Evolutionary conservation across 371 early-diverging fungal genomes (phyloP).

Genomic region (Mucor plumbeus): DNA sequence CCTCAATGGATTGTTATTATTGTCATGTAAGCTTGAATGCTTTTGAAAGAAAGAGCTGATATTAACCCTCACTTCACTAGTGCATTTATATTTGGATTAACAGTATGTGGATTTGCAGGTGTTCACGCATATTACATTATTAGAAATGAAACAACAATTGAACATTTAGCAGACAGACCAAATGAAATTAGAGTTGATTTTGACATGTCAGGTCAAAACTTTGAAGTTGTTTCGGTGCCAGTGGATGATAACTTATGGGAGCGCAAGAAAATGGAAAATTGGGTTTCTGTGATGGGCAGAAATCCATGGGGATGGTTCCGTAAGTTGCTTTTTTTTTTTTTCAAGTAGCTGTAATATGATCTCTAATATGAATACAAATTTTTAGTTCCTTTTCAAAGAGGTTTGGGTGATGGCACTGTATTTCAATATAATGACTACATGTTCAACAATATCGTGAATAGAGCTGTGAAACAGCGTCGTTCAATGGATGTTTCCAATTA

Average conservation of each 20-base stretch:
- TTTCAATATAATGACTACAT: slow-evolving; percentile 57
- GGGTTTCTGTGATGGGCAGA: slow-evolving; percentile 53
- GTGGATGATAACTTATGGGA: slow-evolving; percentile 56
- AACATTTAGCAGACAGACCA: slow-evolving; percentile 51
- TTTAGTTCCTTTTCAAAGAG: slow-evolving; percentile 45
- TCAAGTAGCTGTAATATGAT: not conserved
- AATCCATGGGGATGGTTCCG: slow-evolving; percentile 44
- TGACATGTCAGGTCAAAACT: slow-evolving; percentile 46
- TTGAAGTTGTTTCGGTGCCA: slow-evolving; percentile 53
- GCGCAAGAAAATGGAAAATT: slow-evolving; percentile 44
- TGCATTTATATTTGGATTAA: slow-evolving; percentile 49
- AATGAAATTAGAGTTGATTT: slow-evolving; percentile 52
- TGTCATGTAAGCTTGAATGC: slow-evolving; percentile 36
- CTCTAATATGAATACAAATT: not conserved
- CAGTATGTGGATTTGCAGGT: slow-evolving; percentile 51
- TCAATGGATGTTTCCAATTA: slow-evolving; percentile 16
- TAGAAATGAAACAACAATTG: slow-evolving; percentile 61
- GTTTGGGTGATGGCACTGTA: slow-evolving; percentile 54
- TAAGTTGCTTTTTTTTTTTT: slow-evolving; percentile 25
- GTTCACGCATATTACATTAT: slow-evolving; percentile 58
- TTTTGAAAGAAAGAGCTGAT: not conserved
- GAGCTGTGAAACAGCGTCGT: slow-evolving; percentile 47
- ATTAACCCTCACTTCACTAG: slow-evolving; percentile 13
- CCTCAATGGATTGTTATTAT: slow-evolving; percentile 49
- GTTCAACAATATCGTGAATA: slow-evolving; percentile 42